These are phyloP conservation scores for Trichopus zeylanicus DNA, from an alignment of 116 monocot genomes.

Conservation along the genomic window DNA sequence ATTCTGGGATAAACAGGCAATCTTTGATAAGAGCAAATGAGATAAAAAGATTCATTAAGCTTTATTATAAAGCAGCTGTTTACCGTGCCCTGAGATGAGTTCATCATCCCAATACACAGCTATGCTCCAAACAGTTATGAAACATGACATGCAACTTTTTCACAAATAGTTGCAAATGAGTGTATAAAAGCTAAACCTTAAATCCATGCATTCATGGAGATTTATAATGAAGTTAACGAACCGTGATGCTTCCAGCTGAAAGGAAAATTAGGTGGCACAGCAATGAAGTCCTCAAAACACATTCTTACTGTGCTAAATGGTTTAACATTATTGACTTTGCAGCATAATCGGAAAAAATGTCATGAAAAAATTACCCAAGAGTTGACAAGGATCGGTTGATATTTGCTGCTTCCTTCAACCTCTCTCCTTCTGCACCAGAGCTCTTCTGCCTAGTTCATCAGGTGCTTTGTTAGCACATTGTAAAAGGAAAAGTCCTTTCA, in stretches of 20 bases:
- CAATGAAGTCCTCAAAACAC: background rate
- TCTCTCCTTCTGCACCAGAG: conserved; percentile 71
- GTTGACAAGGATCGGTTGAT: conserved; percentile 81
- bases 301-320: background rate
- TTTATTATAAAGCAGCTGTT: too few relatives aligned
- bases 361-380: conserved; percentile 38
- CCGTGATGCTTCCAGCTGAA: background rate
- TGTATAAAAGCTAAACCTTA: background rate
- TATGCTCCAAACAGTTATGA: too few relatives aligned
- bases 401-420: conserved; percentile 70
- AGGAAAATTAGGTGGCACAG: background rate
- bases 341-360: background rate
- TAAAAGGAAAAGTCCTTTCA: background rate
- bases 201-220: too few relatives aligned
- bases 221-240: too few relatives aligned
- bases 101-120: too few relatives aligned
- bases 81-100: too few relatives aligned
- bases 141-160: too few relatives aligned
- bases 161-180: too few relatives aligned
- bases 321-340: too few relatives aligned
- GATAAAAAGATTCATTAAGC: too few relatives aligned
- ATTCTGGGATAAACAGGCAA: too few relatives aligned
- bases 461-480: background rate
- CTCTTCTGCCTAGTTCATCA: conserved; percentile 63
- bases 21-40: too few relatives aligned